Evolutionary conservation across 768 basidiomycete species (phyloP), one percentile per base, ranked within the genome.

Genomic region (Tricholoma furcatifolium): DNA sequence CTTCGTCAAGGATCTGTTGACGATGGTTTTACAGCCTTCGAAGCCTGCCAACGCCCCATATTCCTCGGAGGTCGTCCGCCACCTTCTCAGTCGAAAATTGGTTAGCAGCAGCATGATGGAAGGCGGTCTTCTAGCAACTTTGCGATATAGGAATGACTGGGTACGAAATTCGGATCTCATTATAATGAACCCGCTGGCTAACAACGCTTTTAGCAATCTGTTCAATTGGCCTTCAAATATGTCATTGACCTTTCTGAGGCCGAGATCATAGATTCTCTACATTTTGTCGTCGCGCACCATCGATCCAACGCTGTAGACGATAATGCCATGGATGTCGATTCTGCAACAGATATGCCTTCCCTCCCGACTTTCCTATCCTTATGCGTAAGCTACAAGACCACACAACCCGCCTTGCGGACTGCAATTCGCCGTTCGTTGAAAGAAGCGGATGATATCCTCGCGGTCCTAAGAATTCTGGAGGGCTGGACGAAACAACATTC

Each of bases 241-340:
- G 82, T 91, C 17, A 62, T 72, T 6, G 90, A 93, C 63, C 59
- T 93, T 51, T 71, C 84, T 2, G 89, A 92, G 65, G 60, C 71
- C 14, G 85, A 89, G 55, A 64, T 91, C 35, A 73, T 88, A 20
- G 73, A 77, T 27, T 69, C 76, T 3, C 72, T 90, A 3, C 72
- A 70, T 41, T 59, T 65, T 12, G 73, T 85, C 17, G 64, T 79
- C 12, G 66, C 65, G 9, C 66, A 64, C 15, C 72, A 79, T 53
- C 72, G 68, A 17, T 62, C 53, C 45, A 48, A 31, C 23, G 21
- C 47, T 27, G 21, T 50, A 6, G 38, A 75, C 65, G 75, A 71
- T 4, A 62, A 75, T 50, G 73, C 76, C 45, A 79, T 74, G 73
- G 59, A 73, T 30, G 64, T 73, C 17, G 73, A 74, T 52, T 43